Base-by-base conservation (phyloP, 2,329 filamentous ascomycete species). In the Ilyonectria destructans region DNA sequence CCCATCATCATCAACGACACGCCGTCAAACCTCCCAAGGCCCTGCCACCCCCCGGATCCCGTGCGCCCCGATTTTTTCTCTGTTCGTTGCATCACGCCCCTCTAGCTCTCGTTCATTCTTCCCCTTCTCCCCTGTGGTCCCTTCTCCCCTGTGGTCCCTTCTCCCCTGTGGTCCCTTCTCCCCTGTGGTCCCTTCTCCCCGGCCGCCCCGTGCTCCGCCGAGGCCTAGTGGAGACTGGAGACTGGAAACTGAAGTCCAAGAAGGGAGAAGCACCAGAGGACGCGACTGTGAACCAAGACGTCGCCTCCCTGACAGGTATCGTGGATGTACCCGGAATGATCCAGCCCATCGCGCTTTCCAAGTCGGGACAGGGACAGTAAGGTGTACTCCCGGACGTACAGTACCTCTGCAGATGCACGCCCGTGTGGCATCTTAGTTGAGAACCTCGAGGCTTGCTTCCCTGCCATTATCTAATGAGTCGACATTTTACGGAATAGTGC, bases 161-260 rank as follows among this genome's bases (percentile, higher is more conserved):
- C 23, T 57, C 52, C 43, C 46, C 52, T n/a, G n/a, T n/a, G n/a
- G n/a, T n/a, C 35, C 23, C 17, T 33, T 51, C 48, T 33, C 54
- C 45, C 43, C 46, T 51, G 49, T 21, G 10, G 35, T 21, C 19
- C 37, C n/a, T 31, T 31, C 23, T 57, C 52, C 43, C 46, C 52
- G 62, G 60, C 40, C 62, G 59, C 55, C 65, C 73, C 71, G 74
- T 75, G 33, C 69, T 65, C 67, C 52, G 56, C 70, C 73, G 70
- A 71, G 61, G 31, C 52, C 40, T 7, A 26, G 40, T 43, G 40
- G 40, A 8, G 40, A 43, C 15, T 43, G 40, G 40, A 26, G 6
- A 35, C 15, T 43, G 40, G 40, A 26, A 1, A 35, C 57, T 66
- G 63, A 52, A 49, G 58, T 51, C 43, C 15, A 59, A 59, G 51